A percentile compares a stretch with the other conserved stretches of the same genome.
Evolutionary conservation across 805 yeast species (phyloP).

Genomic region (Saccharomyces eubayanus): DNA sequence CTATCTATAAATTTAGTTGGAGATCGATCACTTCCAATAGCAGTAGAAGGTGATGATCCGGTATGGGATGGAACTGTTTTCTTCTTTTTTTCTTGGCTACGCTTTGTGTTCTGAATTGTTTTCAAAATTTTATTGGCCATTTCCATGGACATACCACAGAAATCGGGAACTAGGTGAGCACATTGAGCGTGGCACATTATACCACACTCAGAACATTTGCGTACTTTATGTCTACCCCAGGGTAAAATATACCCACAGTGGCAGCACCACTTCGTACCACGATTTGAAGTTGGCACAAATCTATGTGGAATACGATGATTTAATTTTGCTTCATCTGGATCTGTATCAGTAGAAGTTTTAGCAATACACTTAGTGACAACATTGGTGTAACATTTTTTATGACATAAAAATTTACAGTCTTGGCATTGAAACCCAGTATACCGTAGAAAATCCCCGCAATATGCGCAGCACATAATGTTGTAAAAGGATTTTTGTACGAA

Average conservation of each 20-base stretch:
- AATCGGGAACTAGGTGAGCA: slow-evolving; percentile 91
- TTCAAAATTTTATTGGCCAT: slow-evolving; percentile 83
- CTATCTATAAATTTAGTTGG: slow-evolving; percentile 5
- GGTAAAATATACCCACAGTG: slow-evolving; percentile 97
- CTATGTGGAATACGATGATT: slow-evolving; percentile 97
- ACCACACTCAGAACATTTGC: slow-evolving; percentile 91
- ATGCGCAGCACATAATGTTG: slow-evolving; percentile 93
- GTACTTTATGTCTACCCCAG: slow-evolving; percentile 85
- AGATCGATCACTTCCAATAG: slow-evolving; percentile 11
- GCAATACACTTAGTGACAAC: slow-evolving; percentile 81
- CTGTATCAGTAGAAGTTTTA: slow-evolving; percentile 59
- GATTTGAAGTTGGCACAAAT: slow-evolving; percentile 83
- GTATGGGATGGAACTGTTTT: slow-evolving; percentile 9
- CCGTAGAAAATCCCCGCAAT: slow-evolving; percentile 90
- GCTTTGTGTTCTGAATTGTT: slow-evolving; percentile 71
- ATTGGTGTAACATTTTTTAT: slow-evolving; percentile 69
- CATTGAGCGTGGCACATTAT: slow-evolving; percentile 90
- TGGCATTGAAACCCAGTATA: slow-evolving; percentile 83
- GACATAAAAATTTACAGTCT: slow-evolving; percentile 74
- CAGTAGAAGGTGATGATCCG: slow-evolving; percentile 10
- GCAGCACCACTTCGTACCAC: slow-evolving; percentile 98
- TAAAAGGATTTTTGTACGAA: slow-evolving; percentile 93
- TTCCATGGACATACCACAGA: slow-evolving; percentile 98
- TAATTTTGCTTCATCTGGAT: slow-evolving; percentile 68
- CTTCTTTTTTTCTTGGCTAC: slow-evolving; percentile 23